These are phyloP conservation scores for Datura wrightii DNA, from an alignment of 257 asterid species.

Conservation along the genomic window DNA sequence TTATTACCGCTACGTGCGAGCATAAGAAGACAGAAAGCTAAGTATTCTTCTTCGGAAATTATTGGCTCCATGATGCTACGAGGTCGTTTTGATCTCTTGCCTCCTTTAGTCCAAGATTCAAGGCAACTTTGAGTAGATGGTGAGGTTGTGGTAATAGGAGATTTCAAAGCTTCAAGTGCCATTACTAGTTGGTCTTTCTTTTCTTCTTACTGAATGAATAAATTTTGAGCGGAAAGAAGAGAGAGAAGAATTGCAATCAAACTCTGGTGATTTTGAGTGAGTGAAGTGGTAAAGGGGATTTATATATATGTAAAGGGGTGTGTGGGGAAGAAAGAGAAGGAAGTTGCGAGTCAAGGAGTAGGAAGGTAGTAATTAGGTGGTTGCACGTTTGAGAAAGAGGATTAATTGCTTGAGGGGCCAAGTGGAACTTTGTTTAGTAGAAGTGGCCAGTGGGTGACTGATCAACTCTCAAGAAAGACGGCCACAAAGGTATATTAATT, in stretches of 20 bases:
- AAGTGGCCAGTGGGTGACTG: too few relatives aligned
- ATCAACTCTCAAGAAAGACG: too few relatives aligned
- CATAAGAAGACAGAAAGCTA: constrained; percentile 67
- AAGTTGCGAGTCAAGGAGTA: constrained; percentile 63
- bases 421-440: constrained; percentile 10
- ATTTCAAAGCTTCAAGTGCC: constrained; percentile 65
- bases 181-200: constrained; percentile 25
- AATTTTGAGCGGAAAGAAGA: neutral
- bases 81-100: constrained; percentile 53
- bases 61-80: constrained; percentile 36
- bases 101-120: constrained; percentile 54
- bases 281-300: neutral
- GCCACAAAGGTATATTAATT: too few relatives aligned
- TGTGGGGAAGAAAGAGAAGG: constrained; percentile 30
- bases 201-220: neutral
- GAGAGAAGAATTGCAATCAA: neutral
- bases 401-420: constrained; percentile 24
- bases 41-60: constrained; percentile 58
- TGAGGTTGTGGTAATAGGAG: constrained; percentile 44
- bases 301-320: constrained; percentile 33
- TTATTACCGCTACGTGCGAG: constrained; percentile 50
- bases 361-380: constrained; percentile 46
- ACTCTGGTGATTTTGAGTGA: neutral
- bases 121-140: constrained; percentile 37
- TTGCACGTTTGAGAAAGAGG: constrained; percentile 3